Conservation (phyloP, 2,329 filamentous ascomycete genomes). For the Exserohilum rostratum region DNA sequence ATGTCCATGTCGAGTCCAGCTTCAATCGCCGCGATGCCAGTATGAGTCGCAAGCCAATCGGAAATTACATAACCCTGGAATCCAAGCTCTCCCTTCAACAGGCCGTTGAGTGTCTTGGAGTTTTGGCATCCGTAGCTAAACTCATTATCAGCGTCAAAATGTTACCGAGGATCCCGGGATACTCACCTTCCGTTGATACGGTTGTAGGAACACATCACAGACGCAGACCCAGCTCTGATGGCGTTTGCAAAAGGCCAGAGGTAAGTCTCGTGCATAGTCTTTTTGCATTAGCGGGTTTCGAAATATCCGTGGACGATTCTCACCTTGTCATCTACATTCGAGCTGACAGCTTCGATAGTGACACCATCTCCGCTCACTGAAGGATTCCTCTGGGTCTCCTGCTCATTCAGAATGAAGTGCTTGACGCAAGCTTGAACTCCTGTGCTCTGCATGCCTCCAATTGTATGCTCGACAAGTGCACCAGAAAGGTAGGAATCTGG, state of each 20-base stretch:
- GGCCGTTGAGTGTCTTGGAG: slow-evolving; percentile 53
- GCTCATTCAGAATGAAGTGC: slow-evolving; percentile 66
- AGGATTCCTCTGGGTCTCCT: slow-evolving; percentile 56
- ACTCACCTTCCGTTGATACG: slow-evolving; percentile 36
- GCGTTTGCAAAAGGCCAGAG: slow-evolving; percentile 70
- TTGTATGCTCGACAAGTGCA: slow-evolving; percentile 44
- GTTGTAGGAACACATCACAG: slow-evolving; percentile 60
- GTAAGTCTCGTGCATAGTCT: slow-evolving; percentile 56
- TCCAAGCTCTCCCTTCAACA: slow-evolving; percentile 59
- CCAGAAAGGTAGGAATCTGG: slow-evolving; percentile 53
- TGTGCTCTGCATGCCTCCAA: slow-evolving; percentile 47
- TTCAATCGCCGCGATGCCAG: slow-evolving; percentile 51
- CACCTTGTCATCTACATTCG: slow-evolving; percentile 61
- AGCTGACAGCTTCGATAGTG: slow-evolving; percentile 61
- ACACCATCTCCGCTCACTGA: slow-evolving; percentile 40
- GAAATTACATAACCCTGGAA: slow-evolving; percentile 53
- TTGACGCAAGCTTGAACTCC: slow-evolving; percentile 54
- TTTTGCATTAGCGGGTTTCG: no score
- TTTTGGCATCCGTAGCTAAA: slow-evolving; percentile 37
- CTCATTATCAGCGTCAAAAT: slow-evolving; percentile 30
- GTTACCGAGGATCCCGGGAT: slow-evolving; percentile 17
- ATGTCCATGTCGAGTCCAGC: slow-evolving; percentile 59
- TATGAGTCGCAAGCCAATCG: slow-evolving; percentile 54
- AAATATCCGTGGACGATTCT: no score
- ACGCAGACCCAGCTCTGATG: slow-evolving; percentile 61